These are phyloP conservation scores for Hypholoma fasciculare DNA, from an alignment of 768 basidiomycete species.

Conservation along the genomic window DNA sequence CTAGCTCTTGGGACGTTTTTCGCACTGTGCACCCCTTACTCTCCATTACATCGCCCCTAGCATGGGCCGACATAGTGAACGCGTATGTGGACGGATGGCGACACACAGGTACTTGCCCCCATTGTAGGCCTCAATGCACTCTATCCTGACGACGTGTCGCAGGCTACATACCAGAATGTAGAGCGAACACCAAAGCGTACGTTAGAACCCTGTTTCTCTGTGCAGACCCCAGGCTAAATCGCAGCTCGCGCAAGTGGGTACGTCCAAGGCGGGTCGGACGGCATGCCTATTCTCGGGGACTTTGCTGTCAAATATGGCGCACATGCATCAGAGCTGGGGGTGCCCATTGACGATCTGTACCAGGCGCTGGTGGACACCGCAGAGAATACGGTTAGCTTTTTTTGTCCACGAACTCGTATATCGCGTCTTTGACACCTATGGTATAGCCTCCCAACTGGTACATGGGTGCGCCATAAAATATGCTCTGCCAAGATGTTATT, in stretches of 20 bases:
- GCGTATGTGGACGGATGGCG: slow-evolving; percentile 54
- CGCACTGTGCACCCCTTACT: slow-evolving; percentile 52
- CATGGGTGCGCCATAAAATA: slow-evolving; percentile 26
- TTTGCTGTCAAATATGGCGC: slow-evolving; percentile 48
- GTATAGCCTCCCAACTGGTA: slow-evolving; percentile 51
- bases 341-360: slow-evolving; percentile 46
- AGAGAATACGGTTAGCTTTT: slow-evolving; percentile 44
- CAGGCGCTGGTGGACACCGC: slow-evolving; percentile 51
- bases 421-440: background rate
- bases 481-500: background rate
- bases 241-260: slow-evolving; percentile 33
- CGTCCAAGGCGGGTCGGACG: slow-evolving; percentile 50
- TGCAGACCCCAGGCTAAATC: no score
- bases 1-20: slow-evolving; percentile 55
- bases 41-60: slow-evolving; percentile 42
- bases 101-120: slow-evolving; percentile 32
- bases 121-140: background rate
- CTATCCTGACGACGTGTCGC: background rate
- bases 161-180: slow-evolving; percentile 53
- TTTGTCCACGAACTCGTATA: background rate
- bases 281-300: slow-evolving; percentile 54
- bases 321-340: slow-evolving; percentile 36
- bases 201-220: slow-evolving; percentile 3
- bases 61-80: slow-evolving; percentile 49
- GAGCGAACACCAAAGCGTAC: slow-evolving; percentile 49